These are phyloP conservation scores for Aspergillus costaricaensis DNA, from an alignment of 2,329 filamentous ascomycete genomes.

Conservation along the genomic window DNA sequence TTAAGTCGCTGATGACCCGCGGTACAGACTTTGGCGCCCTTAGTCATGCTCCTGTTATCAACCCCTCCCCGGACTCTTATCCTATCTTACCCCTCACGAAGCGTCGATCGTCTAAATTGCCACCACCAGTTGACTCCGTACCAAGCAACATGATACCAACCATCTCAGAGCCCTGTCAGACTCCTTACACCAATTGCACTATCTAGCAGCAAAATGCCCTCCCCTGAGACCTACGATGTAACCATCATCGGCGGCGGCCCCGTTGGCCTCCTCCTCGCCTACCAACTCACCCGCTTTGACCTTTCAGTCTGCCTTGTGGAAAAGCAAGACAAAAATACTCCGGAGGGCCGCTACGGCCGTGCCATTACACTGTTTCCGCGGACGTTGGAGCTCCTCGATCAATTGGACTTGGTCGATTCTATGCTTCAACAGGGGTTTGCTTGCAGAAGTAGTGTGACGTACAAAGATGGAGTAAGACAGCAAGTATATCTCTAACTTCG, in stretches of 20 bases:
- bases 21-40: background rate
- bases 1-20: too few relatives aligned
- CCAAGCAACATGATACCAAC: background rate
- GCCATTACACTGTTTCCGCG: background rate
- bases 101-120: background rate
- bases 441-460: background rate
- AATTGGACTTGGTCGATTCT: background rate
- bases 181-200: background rate
- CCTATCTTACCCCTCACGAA: background rate
- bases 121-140: background rate
- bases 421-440: background rate
- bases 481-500: background rate
- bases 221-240: background rate
- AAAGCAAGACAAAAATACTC: constrained; percentile 2
- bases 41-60: background rate
- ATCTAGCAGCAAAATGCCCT: background rate
- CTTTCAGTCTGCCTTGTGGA: constrained; percentile 10
- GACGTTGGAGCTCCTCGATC: background rate
- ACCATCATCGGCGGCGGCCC: constrained; percentile 11
- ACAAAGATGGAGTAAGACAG: background rate
- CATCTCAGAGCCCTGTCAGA: background rate
- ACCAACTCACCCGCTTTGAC: constrained; percentile 11
- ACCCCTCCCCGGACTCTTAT: background rate
- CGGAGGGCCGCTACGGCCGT: background rate
- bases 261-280: constrained; percentile 12